These are phyloP conservation scores for Trametes elegans DNA, from an alignment of 768 basidiomycete genomes.

Conservation along the genomic window DNA sequence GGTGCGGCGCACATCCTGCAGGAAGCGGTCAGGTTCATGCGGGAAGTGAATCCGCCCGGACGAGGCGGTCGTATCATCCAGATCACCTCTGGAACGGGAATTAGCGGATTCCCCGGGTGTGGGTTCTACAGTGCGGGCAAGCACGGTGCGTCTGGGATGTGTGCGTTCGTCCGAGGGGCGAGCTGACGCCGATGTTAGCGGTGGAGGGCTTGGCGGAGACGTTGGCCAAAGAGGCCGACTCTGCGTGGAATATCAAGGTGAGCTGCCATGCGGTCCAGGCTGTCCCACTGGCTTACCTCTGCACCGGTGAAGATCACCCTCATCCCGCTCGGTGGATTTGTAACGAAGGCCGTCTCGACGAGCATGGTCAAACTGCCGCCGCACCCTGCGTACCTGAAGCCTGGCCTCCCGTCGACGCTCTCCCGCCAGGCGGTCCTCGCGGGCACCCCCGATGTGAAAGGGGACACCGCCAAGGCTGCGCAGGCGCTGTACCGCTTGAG, in stretches of 20 bases:
- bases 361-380: background rate
- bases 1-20: conserved; percentile 17
- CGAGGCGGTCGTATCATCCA: conserved; percentile 38
- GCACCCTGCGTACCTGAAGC: conserved; percentile 18
- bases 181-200: no score
- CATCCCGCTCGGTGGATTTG: conserved; percentile 14
- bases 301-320: conserved; percentile 11
- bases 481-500: conserved; percentile 17
- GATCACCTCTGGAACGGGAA: conserved; percentile 33
- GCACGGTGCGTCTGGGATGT: conserved; percentile 9
- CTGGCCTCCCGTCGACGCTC: background rate
- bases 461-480: conserved; percentile 20
- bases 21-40: conserved; percentile 30
- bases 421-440: background rate
- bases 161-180: background rate
- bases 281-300: background rate
- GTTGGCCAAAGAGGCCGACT: conserved; percentile 40
- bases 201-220: conserved; percentile 38
- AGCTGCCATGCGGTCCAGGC: no score
- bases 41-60: conserved; percentile 26
- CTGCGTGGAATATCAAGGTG: conserved; percentile 47
- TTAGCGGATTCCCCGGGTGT: conserved; percentile 17
- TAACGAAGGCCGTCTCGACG: conserved; percentile 1
- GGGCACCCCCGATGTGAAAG: background rate
- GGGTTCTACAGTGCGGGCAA: conserved; percentile 27